Conservation (phyloP, 129 eudicot genomes). For the Dittrichia graveolens region DNA sequence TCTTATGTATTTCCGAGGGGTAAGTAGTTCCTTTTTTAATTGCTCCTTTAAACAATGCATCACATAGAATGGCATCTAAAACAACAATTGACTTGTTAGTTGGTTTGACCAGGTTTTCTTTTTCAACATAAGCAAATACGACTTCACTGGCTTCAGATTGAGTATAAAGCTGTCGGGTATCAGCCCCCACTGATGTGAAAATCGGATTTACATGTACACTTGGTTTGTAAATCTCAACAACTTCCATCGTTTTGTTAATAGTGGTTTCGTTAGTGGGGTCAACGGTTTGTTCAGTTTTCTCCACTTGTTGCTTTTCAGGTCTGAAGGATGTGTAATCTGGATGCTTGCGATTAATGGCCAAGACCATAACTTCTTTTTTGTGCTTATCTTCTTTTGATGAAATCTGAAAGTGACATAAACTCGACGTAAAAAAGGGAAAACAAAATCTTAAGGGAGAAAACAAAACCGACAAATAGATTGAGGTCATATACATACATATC, state of each 20-base stretch:
- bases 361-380: conserved; percentile 72
- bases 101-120: conserved; percentile 76
- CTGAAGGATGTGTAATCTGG: conserved; percentile 69
- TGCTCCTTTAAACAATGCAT: conserved; percentile 88
- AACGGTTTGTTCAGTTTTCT: conserved; percentile 53
- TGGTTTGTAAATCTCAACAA: conserved; percentile 79
- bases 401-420: conserved; percentile 49
- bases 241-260: conserved; percentile 47
- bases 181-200: conserved; percentile 83
- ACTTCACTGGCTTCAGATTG: conserved; percentile 81
- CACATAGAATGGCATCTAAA: conserved; percentile 77
- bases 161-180: conserved; percentile 54
- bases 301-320: conserved; percentile 73
- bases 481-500: too few species aligned
- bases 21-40: conserved; percentile 84
- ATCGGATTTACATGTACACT: conserved; percentile 83
- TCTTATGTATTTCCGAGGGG: conserved; percentile 91
- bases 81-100: conserved; percentile 64
- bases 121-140: conserved; percentile 70
- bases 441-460: neutral
- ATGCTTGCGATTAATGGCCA: conserved; percentile 72
- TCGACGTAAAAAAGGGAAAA: neutral
- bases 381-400: conserved; percentile 89
- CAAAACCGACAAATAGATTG: too few species aligned
- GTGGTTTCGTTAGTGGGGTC: conserved; percentile 39